A percentile compares a stretch with the other conserved stretches of the same genome.
Conservation (phyloP, 768 basidiomycete genomes). For the Amanita fuliginea region DNA sequence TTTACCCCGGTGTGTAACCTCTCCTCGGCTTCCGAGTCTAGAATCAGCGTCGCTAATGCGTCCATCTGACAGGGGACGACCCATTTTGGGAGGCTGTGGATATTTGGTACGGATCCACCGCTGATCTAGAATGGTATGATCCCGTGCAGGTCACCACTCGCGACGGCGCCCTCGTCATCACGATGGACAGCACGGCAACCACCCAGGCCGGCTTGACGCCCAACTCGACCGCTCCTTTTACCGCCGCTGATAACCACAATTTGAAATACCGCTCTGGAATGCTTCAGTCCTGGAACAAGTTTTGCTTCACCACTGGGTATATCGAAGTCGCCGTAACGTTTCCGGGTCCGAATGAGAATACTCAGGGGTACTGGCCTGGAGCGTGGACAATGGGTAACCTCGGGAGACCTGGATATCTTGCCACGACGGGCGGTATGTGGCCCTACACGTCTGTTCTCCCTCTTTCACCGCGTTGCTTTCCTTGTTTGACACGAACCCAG, state of each 20-base stretch:
- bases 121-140: conserved; percentile 71
- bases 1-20: conserved; percentile 31
- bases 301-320: conserved; percentile 75
- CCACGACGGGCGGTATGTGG: conserved; percentile 75
- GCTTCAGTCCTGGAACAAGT: conserved; percentile 88
- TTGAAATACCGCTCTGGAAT: conserved; percentile 63
- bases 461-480: too few species aligned
- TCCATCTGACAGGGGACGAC: conserved; percentile 35
- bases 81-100: conserved; percentile 65
- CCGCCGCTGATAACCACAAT: conserved; percentile 37
- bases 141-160: conserved; percentile 54
- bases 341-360: conserved; percentile 45
- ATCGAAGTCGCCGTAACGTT: conserved; percentile 57
- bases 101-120: conserved; percentile 63
- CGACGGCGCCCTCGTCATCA: conserved; percentile 58
- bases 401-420: conserved; percentile 70
- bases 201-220: conserved; percentile 18
- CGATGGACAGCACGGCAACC: conserved; percentile 39
- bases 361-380: conserved; percentile 64
- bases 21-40: too few species aligned
- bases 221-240: conserved; percentile 36
- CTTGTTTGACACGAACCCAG: too few species aligned
- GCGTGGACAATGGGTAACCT: conserved; percentile 88
- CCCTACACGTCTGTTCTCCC: conserved; percentile 48
- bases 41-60: background rate